Conservation (phyloP, 805 yeast genomes). For the Saccharomycopsis sp. region DNA sequence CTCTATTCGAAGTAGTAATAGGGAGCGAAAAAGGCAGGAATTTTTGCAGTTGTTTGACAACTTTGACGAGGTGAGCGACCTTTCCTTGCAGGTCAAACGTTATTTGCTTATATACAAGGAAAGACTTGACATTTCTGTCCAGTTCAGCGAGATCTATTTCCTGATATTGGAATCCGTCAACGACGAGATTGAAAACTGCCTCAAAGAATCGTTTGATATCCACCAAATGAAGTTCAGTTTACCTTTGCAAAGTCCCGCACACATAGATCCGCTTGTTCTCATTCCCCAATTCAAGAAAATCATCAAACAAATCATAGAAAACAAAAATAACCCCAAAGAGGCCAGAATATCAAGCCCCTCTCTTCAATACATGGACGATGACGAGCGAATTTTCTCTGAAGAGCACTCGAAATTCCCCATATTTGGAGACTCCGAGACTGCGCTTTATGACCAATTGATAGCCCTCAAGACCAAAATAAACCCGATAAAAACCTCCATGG, state of each 20-base stretch:
- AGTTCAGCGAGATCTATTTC: slow-evolving; percentile 29
- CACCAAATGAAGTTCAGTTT: slow-evolving; percentile 25
- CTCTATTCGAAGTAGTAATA: slow-evolving; percentile 6
- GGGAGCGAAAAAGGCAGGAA: slow-evolving; percentile 13
- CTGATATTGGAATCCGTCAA: slow-evolving; percentile 29
- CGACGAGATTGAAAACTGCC: slow-evolving; percentile 27
- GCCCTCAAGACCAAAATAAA: slow-evolving; percentile 26
- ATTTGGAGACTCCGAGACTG: slow-evolving; percentile 17
- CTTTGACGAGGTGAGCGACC: slow-evolving; percentile 27
- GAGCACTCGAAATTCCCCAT: slow-evolving; percentile 14
- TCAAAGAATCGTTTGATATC: slow-evolving; percentile 22
- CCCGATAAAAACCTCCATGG: slow-evolving; percentile 33
- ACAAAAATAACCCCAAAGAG: neutral
- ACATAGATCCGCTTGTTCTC: neutral
- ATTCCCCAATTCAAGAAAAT: neutral
- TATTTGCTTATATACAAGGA: slow-evolving; percentile 22
- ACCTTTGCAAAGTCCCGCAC: slow-evolving; percentile 14
- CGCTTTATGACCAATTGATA: slow-evolving; percentile 27
- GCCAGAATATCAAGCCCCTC: neutral
- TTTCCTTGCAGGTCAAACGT: slow-evolving; percentile 25
- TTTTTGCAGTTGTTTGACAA: slow-evolving; percentile 22
- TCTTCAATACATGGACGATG: neutral
- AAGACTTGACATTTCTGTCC: slow-evolving; percentile 27
- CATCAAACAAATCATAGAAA: neutral
- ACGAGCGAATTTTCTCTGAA: neutral